phyloP scores from a whole-genome alignment of 1,139 yeast species.

The Debaryomycetaceae sp. region DNA sequence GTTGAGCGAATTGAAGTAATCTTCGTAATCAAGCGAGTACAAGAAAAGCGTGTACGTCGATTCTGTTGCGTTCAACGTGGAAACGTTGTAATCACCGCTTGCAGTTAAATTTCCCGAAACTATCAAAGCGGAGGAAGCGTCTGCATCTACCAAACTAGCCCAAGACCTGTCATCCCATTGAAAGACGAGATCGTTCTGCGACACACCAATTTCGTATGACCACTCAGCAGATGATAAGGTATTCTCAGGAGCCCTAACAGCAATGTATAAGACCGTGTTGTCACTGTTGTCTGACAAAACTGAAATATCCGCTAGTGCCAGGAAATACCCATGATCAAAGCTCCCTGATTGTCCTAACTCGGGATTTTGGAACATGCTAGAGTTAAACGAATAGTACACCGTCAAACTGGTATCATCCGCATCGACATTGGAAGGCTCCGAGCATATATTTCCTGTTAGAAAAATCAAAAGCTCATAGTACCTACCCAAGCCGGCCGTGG shows the following conservation, averaged over 20 bases:
- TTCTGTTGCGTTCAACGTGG: conserved; percentile 24
- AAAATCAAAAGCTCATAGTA: conserved; percentile 54
- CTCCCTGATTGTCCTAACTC: conserved; percentile 28
- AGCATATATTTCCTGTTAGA: conserved; percentile 58
- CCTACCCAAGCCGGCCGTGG: conserved; percentile 44
- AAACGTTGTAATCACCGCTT: conserved; percentile 10
- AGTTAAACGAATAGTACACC: conserved; percentile 50
- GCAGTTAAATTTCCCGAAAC: conserved; percentile 58
- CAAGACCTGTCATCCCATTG: conserved; percentile 65
- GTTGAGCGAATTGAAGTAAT: conserved; percentile 41
- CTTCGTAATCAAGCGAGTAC: conserved; percentile 38
- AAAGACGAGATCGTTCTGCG: conserved; percentile 61
- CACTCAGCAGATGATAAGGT: conserved; percentile 39
- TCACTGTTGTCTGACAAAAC: conserved; percentile 13
- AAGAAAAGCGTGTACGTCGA: conserved; percentile 45
- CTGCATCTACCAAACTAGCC: conserved; percentile 68
- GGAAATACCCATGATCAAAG: conserved; percentile 50
- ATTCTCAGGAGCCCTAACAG: conserved; percentile 46
- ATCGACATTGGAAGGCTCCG: conserved; percentile 35
- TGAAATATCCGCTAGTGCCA: conserved; percentile 48
- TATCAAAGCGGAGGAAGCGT: conserved; percentile 65
- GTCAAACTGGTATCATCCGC: conserved; percentile 36
- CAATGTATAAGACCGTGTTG: conserved; percentile 38
- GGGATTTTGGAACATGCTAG: conserved; percentile 32
- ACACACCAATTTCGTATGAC: conserved; percentile 67